Evolutionary conservation across 768 basidiomycete species (phyloP).

Genomic region (Clathrus columnatus): DNA sequence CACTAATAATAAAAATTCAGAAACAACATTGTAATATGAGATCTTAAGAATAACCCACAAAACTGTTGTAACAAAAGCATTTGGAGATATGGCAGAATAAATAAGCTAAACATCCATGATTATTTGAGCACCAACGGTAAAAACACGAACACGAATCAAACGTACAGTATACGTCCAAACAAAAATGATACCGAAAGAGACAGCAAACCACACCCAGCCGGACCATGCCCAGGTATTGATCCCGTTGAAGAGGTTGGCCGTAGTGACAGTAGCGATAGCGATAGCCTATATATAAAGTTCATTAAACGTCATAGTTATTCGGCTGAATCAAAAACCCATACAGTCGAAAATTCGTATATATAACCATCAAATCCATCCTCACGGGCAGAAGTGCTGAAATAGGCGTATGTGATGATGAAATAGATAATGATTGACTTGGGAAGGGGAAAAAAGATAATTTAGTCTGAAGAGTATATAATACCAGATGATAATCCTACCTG

Average conservation of each 20-base stretch:
- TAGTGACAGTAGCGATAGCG: constrained; percentile 73
- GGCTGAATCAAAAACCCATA: constrained; percentile 33
- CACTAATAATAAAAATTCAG: too few relatives aligned
- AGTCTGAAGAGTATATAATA: not conserved
- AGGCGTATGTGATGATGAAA: constrained; percentile 81
- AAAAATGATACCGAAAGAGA: constrained; percentile 72
- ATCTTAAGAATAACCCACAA: constrained; percentile 26
- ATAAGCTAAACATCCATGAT: constrained; percentile 42
- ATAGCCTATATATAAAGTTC: constrained; percentile 45
- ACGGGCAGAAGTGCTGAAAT: constrained; percentile 63
- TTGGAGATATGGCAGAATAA: constrained; percentile 78
- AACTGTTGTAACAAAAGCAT: constrained; percentile 58
- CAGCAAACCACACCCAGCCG: constrained; percentile 82
- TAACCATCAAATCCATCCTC: constrained; percentile 67
- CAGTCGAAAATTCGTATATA: constrained; percentile 79
- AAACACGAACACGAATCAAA: constrained; percentile 2
- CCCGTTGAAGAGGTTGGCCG: constrained; percentile 81
- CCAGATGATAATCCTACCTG: constrained; percentile 45
- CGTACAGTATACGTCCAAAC: constrained; percentile 72
- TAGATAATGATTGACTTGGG: constrained; percentile 77
- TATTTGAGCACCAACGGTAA: not conserved
- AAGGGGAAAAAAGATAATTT: constrained; percentile 8
- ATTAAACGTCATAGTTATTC: not conserved
- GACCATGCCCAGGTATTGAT: constrained; percentile 89
- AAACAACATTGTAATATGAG: not conserved